Base-by-base conservation (phyloP, 2,329 filamentous ascomycete genomes). In the Sporothrix sp. region DNA sequence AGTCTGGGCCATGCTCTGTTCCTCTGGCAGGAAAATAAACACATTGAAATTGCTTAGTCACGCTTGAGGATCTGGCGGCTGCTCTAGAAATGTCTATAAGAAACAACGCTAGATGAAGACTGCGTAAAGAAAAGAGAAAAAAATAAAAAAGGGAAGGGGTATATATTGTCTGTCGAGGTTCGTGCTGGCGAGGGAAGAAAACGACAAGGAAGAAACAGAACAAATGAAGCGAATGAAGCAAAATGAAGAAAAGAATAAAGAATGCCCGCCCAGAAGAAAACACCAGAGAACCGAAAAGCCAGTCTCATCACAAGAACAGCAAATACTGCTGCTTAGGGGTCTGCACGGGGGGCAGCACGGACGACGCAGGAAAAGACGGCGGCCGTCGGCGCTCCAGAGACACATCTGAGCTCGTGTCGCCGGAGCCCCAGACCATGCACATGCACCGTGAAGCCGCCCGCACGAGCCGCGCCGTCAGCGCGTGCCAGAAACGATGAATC, bases 111-210 rank as follows among this genome's bases (percentile, higher is more conserved):
- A n/a, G n/a, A n/a, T 33, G 36, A 40, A 35, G 21, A 11, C n/a
- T 5, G 5, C 25, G 10, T 28, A 10, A 35, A 25, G 30, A 16
- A 18, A 23, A 14, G 32, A 35, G 23, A 39, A 18, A 23, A 27
- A 35, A 18, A 38, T 20, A n/a, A 28, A 36, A 37, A 39, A 16
- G 27, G 18, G 13, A 23, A 37, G 36, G 49, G 36, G 47, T 45
- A 45, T 51, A 51, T 46, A 33, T 45, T 21, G 32, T 47, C 21
- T 47, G 38, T 36, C 7, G 18, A 50, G 21, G 35, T n/a, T 23
- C 23, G 44, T 20, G 23, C 37, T 40, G 21, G 38, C 20, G 20
- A 43, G 10, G n/a, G 13, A 18, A 9, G 18, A 28, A 45, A 36
- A n/a, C n/a, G 28, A 36, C 9, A 20, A 18, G 25, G n/a, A 25